phyloP scores from a whole-genome alignment of 805 yeast genomes.

The Schizosaccharomyces cryophilus region DNA sequence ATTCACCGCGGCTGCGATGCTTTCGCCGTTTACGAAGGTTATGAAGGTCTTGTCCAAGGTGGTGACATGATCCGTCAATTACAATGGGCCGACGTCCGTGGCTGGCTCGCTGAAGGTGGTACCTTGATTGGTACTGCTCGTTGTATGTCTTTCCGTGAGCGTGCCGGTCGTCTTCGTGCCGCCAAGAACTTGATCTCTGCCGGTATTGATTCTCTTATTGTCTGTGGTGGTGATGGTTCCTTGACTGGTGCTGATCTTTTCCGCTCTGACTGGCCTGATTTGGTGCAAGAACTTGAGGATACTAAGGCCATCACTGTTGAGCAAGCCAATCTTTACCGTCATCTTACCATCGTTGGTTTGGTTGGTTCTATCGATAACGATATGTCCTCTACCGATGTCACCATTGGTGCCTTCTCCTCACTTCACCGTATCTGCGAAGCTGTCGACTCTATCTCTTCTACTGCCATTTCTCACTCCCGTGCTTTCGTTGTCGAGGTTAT shows the following conservation, averaged over 20 bases:
- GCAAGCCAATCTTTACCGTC: slow-evolving; percentile 35
- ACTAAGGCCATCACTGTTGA: slow-evolving; percentile 32
- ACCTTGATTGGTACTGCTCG: slow-evolving; percentile 93
- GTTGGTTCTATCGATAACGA: slow-evolving; percentile 97
- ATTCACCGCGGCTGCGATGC: slow-evolving; percentile 72
- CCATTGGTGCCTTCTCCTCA: slow-evolving; percentile 90
- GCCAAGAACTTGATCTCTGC: slow-evolving; percentile 61
- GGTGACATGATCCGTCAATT: slow-evolving; percentile 54
- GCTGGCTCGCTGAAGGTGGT: slow-evolving; percentile 81
- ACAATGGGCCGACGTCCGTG: slow-evolving; percentile 88
- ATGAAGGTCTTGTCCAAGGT: slow-evolving; percentile 75
- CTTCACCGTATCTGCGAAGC: slow-evolving; percentile 78
- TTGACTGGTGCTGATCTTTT: slow-evolving; percentile 91
- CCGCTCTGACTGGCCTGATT: slow-evolving; percentile 82
- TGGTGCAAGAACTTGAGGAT: slow-evolving; percentile 44
- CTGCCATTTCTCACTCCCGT: slow-evolving; percentile 89
- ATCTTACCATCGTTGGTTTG: slow-evolving; percentile 69
- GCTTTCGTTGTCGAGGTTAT: slow-evolving; percentile 95
- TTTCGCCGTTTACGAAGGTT: slow-evolving; percentile 81
- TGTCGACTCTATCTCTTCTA: slow-evolving; percentile 91
- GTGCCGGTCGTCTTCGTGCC: slow-evolving; percentile 60
- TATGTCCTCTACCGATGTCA: slow-evolving; percentile 89
- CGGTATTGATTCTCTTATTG: slow-evolving; percentile 86
- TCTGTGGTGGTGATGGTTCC: slow-evolving; percentile 97
- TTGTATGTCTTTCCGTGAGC: slow-evolving; percentile 61